Base-by-base conservation (phyloP, 2,329 filamentous ascomycete genomes). In the Colletotrichum viniferum region DNA sequence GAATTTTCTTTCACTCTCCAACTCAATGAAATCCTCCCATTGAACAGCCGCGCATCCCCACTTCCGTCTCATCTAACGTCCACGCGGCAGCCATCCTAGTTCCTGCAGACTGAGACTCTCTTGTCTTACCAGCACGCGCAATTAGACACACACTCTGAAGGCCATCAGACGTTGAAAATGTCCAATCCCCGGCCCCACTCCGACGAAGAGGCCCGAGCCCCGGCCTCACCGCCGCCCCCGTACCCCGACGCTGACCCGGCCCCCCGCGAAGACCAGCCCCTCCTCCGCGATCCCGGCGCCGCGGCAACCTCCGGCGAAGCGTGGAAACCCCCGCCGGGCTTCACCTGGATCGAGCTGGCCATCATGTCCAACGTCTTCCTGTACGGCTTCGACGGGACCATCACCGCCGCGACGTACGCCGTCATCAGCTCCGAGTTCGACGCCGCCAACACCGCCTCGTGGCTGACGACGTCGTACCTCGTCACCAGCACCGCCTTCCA, bases 351-450 rank as follows among this genome's bases (percentile, higher is more conserved):
- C 65, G 86, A 92, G 82, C 81, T 90, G 9, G 90, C 91, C 34
- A 91, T 93, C 78, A 91, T 92, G 85, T 87, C 88, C 58, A 93
- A 93, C 76, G 91, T 93, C 8, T 93, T 93, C 74, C 86, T 93
- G 10, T 90, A 89, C 30, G 91, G 90, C 4, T 95, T 95, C 78
- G 94, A 95, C 81, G 90, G 92, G 4, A 95, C 94, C 1, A 88
- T 95, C 71, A 95, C 94, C 81, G 93, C 93, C 0, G 92, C 93
- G 3, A 94, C 92, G 3, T 94, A 95, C 80, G 92, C 92, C 4
- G 91, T 94, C 69, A 94, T 95, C 77, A 93, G 92, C 61, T 94
- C 93, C n/a, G 90, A 94, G 78, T 95, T 95, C 80, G 87, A 91
- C 77, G 90, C 93, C 4, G 92, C 93, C 13, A 94, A 95, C 80